Evolutionary conservation across 192 early-diverging fungal species (phyloP), one percentile per base, ranked within the genome.

Genomic region (Entomortierella lignicola): DNA sequence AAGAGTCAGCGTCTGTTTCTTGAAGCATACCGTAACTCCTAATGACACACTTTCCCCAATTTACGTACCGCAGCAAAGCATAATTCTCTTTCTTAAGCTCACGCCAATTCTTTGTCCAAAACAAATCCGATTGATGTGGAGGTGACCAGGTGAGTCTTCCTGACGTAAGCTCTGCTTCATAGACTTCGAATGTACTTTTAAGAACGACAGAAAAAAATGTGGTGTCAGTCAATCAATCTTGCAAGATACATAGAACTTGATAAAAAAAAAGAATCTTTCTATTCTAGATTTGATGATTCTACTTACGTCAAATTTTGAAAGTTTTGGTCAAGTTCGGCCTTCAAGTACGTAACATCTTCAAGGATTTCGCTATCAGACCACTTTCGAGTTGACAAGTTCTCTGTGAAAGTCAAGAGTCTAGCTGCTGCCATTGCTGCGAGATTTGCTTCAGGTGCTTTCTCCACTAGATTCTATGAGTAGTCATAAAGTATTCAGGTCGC

Each of bases 101-200:
- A 42, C 70, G 51, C 20, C 92, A 93, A 82, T 99, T 96, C 50
- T 92, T 83, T 81, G 93, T 95, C 98, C 98, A 99, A 83, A 99
- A 99, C 72, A 89, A 87, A 66, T 99, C 98, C 3, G 93, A 95
- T 52, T 91, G 80, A 79, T 99, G 98, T 30, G 95, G 89, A 30
- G 97, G 96, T 29, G 92, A 92, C 98, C 98, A 99, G 56, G 94
- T 91, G 43, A 99, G 85, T 81, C 91, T 90, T 10, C 94, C 95
- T 10, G 92, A 91, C 65, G 84, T 77, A 12, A 99, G 88, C 85
- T 99, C 97, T 20, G 92, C 89, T n/a, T 89, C 84, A 77, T 99
- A 99, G 73, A 97, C 96, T 85, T 98, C 98, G 87, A 95, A 99
- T 7, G 97, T 97, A 61, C 91, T 92, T 67, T 42, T 17, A 4